Evolutionary conservation across 1,284 basidiomycete species (phyloP).

Genomic region (Cryptococcus hybrid): DNA sequence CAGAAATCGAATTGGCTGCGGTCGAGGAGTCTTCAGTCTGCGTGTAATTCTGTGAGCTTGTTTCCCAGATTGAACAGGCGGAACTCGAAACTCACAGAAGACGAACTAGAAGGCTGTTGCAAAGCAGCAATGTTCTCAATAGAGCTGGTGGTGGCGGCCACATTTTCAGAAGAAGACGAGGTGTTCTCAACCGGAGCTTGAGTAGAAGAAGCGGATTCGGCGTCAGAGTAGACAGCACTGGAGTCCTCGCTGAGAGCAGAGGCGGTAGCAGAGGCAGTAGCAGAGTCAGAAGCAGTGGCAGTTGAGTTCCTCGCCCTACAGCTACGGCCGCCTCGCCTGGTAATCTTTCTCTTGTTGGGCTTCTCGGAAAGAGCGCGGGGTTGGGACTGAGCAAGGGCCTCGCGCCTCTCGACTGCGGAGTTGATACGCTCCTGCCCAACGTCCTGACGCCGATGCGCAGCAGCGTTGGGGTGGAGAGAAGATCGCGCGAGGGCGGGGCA

Average conservation of each 20-base stretch:
- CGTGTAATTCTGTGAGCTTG: constrained; percentile 1
- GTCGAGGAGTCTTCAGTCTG: background rate
- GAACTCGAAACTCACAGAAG: background rate
- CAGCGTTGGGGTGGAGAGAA: constrained; percentile 2
- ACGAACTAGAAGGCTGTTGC: background rate
- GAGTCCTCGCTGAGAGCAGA: constrained; percentile 6
- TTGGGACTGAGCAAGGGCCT: constrained; percentile 6
- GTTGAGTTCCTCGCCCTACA: constrained; percentile 12
- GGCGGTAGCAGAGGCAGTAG: constrained; percentile 8
- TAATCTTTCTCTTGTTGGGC: constrained; percentile 11
- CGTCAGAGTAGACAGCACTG: background rate
- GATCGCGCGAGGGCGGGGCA: constrained; percentile 14
- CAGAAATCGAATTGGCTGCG: background rate
- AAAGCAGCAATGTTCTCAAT: background rate
- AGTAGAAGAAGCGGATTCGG: background rate
- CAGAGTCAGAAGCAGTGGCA: constrained; percentile 4
- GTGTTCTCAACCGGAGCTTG: background rate
- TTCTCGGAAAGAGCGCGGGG: constrained; percentile 11
- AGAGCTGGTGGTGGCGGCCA: background rate
- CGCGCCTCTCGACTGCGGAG: constrained; percentile 16
- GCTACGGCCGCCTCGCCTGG: constrained; percentile 13
- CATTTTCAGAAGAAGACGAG: background rate
- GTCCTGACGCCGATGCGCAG: constrained; percentile 15
- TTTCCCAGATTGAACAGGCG: background rate
- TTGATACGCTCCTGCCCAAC: constrained; percentile 15